Conservation (phyloP, 768 basidiomycete species). For the Inosperma sp. region DNA sequence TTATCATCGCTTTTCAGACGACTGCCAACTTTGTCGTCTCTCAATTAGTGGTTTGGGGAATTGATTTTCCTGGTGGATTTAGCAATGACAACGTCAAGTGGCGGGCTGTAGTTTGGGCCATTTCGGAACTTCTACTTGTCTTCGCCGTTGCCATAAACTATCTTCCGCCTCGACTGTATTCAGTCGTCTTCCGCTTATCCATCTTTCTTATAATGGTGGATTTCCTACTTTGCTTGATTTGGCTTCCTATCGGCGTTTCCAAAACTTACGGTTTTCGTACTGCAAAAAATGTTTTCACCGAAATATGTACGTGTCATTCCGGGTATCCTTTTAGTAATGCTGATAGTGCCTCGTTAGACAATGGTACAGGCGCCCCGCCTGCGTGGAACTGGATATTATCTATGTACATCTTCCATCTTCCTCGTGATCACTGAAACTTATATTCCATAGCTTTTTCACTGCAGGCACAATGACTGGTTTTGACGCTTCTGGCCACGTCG, state of each 20-base stretch:
- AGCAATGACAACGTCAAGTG: conserved; percentile 71
- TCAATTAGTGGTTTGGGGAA: conserved; percentile 72
- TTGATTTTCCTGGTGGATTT: conserved; percentile 80
- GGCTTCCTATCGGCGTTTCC: conserved; percentile 89
- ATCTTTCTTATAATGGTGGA: conserved; percentile 75
- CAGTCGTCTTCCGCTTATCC: conserved; percentile 72
- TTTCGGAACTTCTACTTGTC: conserved; percentile 70
- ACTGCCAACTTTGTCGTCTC: conserved; percentile 90
- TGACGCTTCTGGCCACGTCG: conserved; percentile 84
- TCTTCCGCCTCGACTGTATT: conserved; percentile 72
- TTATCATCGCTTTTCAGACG: conserved; percentile 42
- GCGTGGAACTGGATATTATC: conserved; percentile 92
- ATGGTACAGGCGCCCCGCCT: conserved; percentile 81
- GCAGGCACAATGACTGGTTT: conserved; percentile 88
- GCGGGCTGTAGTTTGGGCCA: conserved; percentile 79
- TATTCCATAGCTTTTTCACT: conserved; percentile 62
- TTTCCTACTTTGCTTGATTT: conserved; percentile 83
- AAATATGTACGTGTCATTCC: conserved; percentile 53
- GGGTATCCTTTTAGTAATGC: neutral
- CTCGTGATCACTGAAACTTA: conserved; percentile 4
- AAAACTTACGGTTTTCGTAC: conserved; percentile 86
- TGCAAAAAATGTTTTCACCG: conserved; percentile 78
- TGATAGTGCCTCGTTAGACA: conserved; percentile 45
- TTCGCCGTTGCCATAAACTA: conserved; percentile 80
- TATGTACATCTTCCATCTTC: conserved; percentile 44